Evolutionary conservation across 495 filamentous ascomycete species (phyloP).

Genomic region (Neurospora sp.): DNA sequence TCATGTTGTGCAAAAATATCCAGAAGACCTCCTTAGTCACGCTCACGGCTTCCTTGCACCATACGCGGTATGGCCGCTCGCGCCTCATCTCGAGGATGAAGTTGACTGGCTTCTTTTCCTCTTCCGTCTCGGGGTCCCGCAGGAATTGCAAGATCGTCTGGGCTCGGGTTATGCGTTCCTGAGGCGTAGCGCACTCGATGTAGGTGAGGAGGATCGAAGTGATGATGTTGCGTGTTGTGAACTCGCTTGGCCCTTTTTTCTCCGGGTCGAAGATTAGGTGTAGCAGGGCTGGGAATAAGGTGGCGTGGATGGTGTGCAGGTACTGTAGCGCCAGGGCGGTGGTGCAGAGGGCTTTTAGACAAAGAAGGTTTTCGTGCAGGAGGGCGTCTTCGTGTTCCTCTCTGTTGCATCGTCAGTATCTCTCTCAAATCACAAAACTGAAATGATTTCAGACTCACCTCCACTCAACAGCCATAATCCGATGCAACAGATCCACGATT

Average conservation of each 20-base stretch:
- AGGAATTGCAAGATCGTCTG: slow-evolving; percentile 64
- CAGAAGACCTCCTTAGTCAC: slow-evolving; percentile 99
- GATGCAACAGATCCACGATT: slow-evolving; percentile 72
- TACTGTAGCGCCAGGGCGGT: slow-evolving; percentile 73
- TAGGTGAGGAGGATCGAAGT: slow-evolving; percentile 79
- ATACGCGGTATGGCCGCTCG: slow-evolving; percentile 79
- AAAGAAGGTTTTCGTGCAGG: slow-evolving; percentile 84
- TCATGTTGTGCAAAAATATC: slow-evolving; percentile 94
- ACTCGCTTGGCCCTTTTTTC: slow-evolving; percentile 93
- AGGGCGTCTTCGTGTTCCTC: slow-evolving; percentile 95
- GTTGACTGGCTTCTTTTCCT: slow-evolving; percentile 61
- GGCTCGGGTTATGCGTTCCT: slow-evolving; percentile 51
- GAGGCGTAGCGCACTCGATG: slow-evolving; percentile 47
- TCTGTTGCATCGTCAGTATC: slow-evolving; percentile 30
- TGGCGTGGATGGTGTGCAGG: slow-evolving; percentile 66
- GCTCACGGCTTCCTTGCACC: slow-evolving; percentile 83
- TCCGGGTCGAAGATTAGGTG: slow-evolving; percentile 92
- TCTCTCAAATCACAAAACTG: neutral
- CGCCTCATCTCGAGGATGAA: slow-evolving; percentile 87
- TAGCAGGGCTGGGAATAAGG: slow-evolving; percentile 78
- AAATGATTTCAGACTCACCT: slow-evolving; percentile 47
- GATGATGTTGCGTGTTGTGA: slow-evolving; percentile 81
- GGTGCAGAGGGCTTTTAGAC: slow-evolving; percentile 90
- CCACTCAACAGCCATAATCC: slow-evolving; percentile 94
- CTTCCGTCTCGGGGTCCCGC: slow-evolving; percentile 66